These are phyloP conservation scores for Ambrosia artemisiifolia DNA, from an alignment of 129 eudicot genomes.

Conservation along the genomic window DNA sequence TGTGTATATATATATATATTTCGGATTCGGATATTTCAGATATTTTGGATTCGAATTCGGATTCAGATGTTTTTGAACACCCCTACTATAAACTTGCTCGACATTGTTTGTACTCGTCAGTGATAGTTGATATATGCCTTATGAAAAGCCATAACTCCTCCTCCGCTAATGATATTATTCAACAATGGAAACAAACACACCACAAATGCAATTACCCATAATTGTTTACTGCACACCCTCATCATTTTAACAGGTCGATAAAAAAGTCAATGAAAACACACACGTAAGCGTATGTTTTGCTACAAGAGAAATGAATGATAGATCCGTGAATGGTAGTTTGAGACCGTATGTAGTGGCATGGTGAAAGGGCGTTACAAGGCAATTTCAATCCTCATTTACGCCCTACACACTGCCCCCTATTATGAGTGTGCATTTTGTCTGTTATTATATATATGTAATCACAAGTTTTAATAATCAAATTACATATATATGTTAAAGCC, in stretches of 20 bases:
- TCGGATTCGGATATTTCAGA: no score
- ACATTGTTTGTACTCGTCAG: constrained; percentile 4
- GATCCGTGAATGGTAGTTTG: constrained; percentile 5
- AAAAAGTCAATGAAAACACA: not conserved
- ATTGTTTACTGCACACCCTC: not conserved
- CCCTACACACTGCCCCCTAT: no score
- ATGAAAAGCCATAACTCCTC: constrained; percentile 56
- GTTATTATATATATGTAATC: no score
- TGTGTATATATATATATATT: no score
- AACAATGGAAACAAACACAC: constrained; percentile 19
- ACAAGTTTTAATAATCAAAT: no score
- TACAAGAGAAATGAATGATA: not conserved
- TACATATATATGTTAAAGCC: no score
- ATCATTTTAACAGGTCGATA: not conserved
- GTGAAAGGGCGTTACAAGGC: no score
- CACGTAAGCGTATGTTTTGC: not conserved
- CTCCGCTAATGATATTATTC: constrained; percentile 23
- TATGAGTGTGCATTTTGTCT: no score
- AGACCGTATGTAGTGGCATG: no score
- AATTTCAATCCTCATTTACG: no score
- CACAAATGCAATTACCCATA: not conserved
- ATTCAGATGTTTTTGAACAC: no score
- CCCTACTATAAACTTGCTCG: constrained; percentile 2
- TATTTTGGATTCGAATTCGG: no score
- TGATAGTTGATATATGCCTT: constrained; percentile 27